Conservation (phyloP, 371 early-diverging fungal genomes). For the Apophysomyces trapeziformis region DNA sequence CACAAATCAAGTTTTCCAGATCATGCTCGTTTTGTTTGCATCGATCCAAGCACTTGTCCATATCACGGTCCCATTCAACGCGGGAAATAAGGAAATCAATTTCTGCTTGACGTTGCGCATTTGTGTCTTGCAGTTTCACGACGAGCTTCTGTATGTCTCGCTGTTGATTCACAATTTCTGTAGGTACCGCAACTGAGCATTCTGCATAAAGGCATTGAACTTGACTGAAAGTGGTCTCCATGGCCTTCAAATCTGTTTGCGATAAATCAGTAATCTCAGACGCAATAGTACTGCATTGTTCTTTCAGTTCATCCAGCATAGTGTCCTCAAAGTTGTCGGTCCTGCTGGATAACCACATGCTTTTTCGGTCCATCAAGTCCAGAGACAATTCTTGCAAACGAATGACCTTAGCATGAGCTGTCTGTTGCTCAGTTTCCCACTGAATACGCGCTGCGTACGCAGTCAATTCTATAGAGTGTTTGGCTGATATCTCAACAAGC, state of each 20-base stretch:
- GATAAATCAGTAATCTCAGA: not conserved
- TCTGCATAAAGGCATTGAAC: slow-evolving; percentile 6
- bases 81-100: slow-evolving; percentile 18
- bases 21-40: slow-evolving; percentile 23
- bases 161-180: slow-evolving; percentile 11
- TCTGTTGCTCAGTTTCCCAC: slow-evolving; percentile 22
- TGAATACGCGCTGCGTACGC: slow-evolving; percentile 20
- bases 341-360: slow-evolving; percentile 21
- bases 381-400: slow-evolving; percentile 23
- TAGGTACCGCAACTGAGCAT: slow-evolving; percentile 6
- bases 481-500: not conserved
- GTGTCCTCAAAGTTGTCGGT: slow-evolving; percentile 12
- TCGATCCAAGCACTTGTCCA: slow-evolving; percentile 12
- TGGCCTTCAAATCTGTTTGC: not conserved
- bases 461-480: slow-evolving; percentile 8
- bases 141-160: slow-evolving; percentile 12
- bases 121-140: slow-evolving; percentile 18
- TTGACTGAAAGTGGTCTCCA: not conserved
- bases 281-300: not conserved
- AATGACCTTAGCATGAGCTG: not conserved
- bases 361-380: slow-evolving; percentile 31
- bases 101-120: slow-evolving; percentile 17
- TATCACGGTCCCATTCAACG: slow-evolving; percentile 25
- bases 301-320: not conserved
- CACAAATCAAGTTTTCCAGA: slow-evolving; percentile 23